A percentile compares a stretch with the other conserved stretches of the same genome.
These are phyloP conservation scores for Alternaria tenuissima DNA, from an alignment of 2,329 filamentous ascomycete genomes.

Conservation along the genomic window DNA sequence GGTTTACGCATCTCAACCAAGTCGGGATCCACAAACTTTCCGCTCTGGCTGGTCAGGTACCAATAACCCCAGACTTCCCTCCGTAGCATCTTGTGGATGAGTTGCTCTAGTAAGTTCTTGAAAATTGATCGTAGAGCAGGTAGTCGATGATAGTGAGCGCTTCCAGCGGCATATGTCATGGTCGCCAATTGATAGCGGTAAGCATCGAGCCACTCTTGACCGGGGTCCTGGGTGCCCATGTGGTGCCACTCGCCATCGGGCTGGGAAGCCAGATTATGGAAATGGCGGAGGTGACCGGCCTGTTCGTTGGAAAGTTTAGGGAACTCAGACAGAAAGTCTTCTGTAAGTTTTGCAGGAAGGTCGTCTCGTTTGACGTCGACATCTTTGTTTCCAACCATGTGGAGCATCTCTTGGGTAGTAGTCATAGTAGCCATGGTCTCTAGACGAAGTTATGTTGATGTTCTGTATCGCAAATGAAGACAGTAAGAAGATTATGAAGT, in stretches of 20 bases:
- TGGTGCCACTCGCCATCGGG: slow-evolving; percentile 87
- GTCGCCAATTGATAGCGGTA: slow-evolving; percentile 54
- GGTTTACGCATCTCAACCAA: slow-evolving; percentile 52
- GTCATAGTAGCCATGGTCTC: background rate
- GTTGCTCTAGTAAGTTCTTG: slow-evolving; percentile 44
- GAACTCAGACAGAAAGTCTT: background rate
- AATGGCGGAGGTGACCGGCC: slow-evolving; percentile 50
- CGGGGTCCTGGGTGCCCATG: slow-evolving; percentile 62
- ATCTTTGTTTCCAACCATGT: background rate
- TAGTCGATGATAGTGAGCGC: slow-evolving; percentile 52
- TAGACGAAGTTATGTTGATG: background rate
- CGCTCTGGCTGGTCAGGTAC: slow-evolving; percentile 51
- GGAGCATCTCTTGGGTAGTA: background rate
- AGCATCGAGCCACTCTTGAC: slow-evolving; percentile 50
- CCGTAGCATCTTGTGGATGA: slow-evolving; percentile 55
- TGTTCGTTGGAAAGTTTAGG: slow-evolving; percentile 33
- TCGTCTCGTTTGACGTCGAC: background rate
- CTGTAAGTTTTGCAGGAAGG: background rate
- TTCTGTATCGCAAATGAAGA: background rate
- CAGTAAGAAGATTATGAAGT: background rate
- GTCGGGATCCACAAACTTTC: slow-evolving; percentile 47
- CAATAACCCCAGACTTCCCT: slow-evolving; percentile 56
- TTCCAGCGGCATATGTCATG: slow-evolving; percentile 51
- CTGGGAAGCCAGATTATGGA: slow-evolving; percentile 63
- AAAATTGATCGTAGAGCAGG: slow-evolving; percentile 47